phyloP scores from a whole-genome alignment of 345 rosid genomes.

The Cochlearia excelsa region DNA sequence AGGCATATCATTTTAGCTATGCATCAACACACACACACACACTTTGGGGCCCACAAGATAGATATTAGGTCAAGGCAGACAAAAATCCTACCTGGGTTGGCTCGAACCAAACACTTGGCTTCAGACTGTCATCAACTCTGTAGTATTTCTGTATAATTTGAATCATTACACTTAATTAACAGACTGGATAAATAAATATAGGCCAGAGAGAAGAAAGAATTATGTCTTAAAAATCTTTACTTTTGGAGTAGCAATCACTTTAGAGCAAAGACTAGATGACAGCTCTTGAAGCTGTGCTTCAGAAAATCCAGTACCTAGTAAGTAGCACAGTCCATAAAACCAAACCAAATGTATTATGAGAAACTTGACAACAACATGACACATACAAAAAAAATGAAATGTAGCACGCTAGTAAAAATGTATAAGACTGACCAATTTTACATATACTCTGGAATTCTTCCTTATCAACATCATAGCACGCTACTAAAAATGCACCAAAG shows the following conservation, averaged over 20 bases:
- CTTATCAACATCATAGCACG: slow-evolving; percentile 71
- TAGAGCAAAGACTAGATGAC: slow-evolving; percentile 73
- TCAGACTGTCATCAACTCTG: slow-evolving; percentile 54
- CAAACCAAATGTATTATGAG: too few species aligned
- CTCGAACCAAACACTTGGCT: slow-evolving; percentile 95
- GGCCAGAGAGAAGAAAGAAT: not conserved
- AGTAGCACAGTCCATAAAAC: slow-evolving; percentile 1
- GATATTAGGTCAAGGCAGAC: not conserved
- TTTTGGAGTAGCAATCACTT: slow-evolving; percentile 76
- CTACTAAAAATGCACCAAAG: slow-evolving; percentile 93
- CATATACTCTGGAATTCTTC: slow-evolving; percentile 94
- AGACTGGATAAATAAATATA: not conserved
- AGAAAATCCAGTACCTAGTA: slow-evolving; percentile 82
- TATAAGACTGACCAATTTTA: slow-evolving; percentile 66
- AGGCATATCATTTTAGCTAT: not conserved
- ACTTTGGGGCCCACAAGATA: not conserved
- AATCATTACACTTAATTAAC: slow-evolving; percentile 4
- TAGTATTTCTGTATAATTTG: slow-evolving; percentile 62
- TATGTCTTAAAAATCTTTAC: slow-evolving; percentile 31
- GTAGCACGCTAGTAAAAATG: not conserved
- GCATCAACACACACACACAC: too few species aligned
- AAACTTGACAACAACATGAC: too few species aligned
- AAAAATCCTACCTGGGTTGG: slow-evolving; percentile 86
- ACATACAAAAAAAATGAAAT: slow-evolving; percentile 4
- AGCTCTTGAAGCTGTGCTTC: slow-evolving; percentile 81